Evolutionary conservation across 768 basidiomycete genomes (phyloP), one percentile per base, ranked within the genome.

Genomic region (Boletus rubescentipes): DNA sequence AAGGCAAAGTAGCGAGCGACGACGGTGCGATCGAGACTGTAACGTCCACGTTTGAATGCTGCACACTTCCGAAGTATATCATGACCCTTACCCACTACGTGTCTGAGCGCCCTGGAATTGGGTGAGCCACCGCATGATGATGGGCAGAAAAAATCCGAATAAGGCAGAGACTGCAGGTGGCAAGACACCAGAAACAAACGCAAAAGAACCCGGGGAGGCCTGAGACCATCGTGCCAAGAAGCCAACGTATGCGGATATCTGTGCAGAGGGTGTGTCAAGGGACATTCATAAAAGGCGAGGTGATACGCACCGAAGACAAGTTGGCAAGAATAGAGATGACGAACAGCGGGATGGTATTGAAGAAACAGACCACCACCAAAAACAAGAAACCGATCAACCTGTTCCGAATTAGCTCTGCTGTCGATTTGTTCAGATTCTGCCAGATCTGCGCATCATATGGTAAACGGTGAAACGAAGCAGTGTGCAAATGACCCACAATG

Each of bases 271-370:
- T 32, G 45, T 65, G 45, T 65, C 31, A 65, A 14, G 20, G 8
- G 12, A 12, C 16, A 15, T 16, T 31, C 18, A 9, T 4, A 21
- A 15, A 15, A 48, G 18, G 46, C 21, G 5, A 54, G n/a, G 26
- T 21, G 61, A 37, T 21, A 53, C 86, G 49, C 62, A 93, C 88
- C 36, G 87, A 80, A 46, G 86, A 80, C 75, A 99, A 78, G 74
- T 99, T 98, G 61, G 97, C 93, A 46, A 97, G 76, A 58, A 93
- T 75, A 12, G 96, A 95, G 58, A 98, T 93, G 58, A 91, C 75
- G 66, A 95, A 82, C 16, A 99, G 75, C 18, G 97, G 97, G 10
- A 96, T 76, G 34, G 94, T 98, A 76, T 99, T 95, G 77, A 98
- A 83, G 76, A 93, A 94, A 71, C 93, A 95, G 44, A 98, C 84